Conservation (phyloP, 257 asterid species). For the Solanum chiquidenum region DNA sequence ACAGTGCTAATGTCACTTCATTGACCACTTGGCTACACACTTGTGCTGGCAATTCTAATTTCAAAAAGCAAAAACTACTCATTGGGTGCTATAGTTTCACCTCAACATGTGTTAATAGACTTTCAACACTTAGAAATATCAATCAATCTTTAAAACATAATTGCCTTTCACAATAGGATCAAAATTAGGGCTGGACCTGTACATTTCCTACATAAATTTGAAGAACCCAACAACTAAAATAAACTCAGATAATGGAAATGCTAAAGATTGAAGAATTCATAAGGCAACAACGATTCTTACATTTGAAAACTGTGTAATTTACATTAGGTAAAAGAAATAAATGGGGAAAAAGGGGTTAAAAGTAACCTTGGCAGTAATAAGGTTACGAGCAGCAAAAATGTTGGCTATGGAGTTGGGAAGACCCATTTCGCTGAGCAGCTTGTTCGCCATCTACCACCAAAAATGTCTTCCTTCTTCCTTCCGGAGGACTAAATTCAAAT, state of each 20-base stretch:
- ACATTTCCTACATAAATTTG: neutral
- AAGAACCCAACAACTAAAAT: neutral
- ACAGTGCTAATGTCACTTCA: neutral
- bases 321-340: neutral
- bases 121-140: neutral
- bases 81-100: neutral
- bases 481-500: no score
- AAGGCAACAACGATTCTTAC: neutral
- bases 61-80: neutral
- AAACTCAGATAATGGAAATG: neutral
- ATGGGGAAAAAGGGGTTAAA: neutral
- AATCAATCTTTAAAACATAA: neutral
- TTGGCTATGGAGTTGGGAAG: slow-evolving; percentile 53
- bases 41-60: neutral
- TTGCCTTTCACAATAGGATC: neutral
- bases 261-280: neutral
- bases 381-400: slow-evolving; percentile 65
- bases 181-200: neutral
- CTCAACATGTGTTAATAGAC: neutral
- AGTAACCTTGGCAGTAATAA: slow-evolving; percentile 63
- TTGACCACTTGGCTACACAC: neutral
- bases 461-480: neutral
- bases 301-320: neutral
- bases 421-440: slow-evolving; percentile 65
- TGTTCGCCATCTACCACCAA: slow-evolving; percentile 54